Percentiles rank a stretch among this genome's conserved stretches.
These are phyloP conservation scores for Zea mays DNA, from an alignment of 176 grass and related monocot species.

Conservation along the genomic window Zm-B73-REFERENCE-NAM-5.0 NC_050098.1:183635501-183636000, in stretches of 20 bases:
- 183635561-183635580: slow-evolving; percentile 33
- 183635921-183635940: not conserved
- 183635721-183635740: not conserved
- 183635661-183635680: too few relatives aligned
- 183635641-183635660: not conserved
- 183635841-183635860: slow-evolving; percentile 37
- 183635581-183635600: slow-evolving; percentile 23
- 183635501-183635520: slow-evolving; percentile 48
- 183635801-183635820: slow-evolving; percentile 15
- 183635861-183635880: slow-evolving; percentile 33
- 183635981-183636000: not conserved
- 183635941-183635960: slow-evolving; percentile 5
- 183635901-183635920: slow-evolving; percentile 33
- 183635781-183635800: not conserved
- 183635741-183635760: slow-evolving; percentile 24
- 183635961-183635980: slow-evolving; percentile 17
- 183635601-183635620: slow-evolving; percentile 12
- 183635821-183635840: slow-evolving; percentile 32
- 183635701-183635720: not conserved
- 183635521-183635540: slow-evolving; percentile 78
- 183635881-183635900: slow-evolving; percentile 23
- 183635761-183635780: not conserved
- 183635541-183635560: slow-evolving; percentile 55
- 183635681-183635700: not conserved
- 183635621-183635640: not conserved